phyloP scores from a whole-genome alignment of 306 rosid species.

The Canavalia gladiata region DNA sequence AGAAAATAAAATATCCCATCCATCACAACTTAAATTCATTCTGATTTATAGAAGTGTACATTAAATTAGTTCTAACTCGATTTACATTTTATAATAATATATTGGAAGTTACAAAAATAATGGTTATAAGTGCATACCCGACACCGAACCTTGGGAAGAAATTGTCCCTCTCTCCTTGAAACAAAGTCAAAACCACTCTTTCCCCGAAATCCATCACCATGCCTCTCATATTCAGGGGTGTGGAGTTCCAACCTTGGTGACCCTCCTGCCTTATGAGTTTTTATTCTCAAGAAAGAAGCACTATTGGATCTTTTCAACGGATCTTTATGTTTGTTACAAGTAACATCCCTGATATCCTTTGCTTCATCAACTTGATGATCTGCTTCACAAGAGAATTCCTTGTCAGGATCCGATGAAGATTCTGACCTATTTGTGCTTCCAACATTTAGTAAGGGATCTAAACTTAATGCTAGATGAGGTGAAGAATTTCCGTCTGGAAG shows the following conservation, averaged over 20 bases:
- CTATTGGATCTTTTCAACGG: conserved; percentile 76
- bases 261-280: conserved; percentile 54
- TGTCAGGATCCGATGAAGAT: conserved; percentile 51
- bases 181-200: conserved; percentile 64
- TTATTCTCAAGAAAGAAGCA: conserved; percentile 67
- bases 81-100: conserved; percentile 11
- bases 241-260: conserved; percentile 70
- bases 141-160: conserved; percentile 80
- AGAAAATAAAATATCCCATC: conserved; percentile 32
- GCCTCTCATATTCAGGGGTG: conserved; percentile 59
- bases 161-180: conserved; percentile 64
- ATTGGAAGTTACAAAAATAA: conserved; percentile 24
- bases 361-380: conserved; percentile 56
- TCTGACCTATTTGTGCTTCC: conserved; percentile 52
- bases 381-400: conserved; percentile 50
- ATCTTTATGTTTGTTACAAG: conserved; percentile 47
- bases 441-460: conserved; percentile 56
- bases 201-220: conserved; percentile 56
- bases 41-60: conserved; percentile 5
- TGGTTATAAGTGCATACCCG: conserved; percentile 71
- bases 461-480: conserved; percentile 4
- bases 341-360: conserved; percentile 47
- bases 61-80: not conserved
- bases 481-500: conserved; percentile 51
- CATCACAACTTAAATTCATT: conserved; percentile 16